These are phyloP conservation scores for Paraurostyla sp. DNA, from an alignment of 73 alveolate genomes.

Conservation along the genomic window DNA sequence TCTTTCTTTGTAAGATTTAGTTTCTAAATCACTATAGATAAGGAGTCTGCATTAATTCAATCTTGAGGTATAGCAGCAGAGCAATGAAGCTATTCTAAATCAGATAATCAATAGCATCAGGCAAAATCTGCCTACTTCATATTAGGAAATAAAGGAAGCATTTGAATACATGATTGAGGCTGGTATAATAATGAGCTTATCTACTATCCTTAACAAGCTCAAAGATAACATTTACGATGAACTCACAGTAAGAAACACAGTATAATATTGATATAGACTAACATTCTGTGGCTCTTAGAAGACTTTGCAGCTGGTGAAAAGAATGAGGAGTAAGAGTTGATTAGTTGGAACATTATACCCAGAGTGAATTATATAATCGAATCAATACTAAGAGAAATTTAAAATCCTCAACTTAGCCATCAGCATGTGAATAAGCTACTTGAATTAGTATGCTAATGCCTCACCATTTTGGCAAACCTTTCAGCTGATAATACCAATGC, in stretches of 20 bases:
- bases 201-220: neutral
- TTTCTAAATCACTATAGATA: neutral
- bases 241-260: neutral
- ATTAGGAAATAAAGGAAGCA: neutral
- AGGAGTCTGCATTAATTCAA: neutral
- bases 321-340: neutral
- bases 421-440: neutral
- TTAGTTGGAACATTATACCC: neutral
- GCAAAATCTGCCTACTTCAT: neutral
- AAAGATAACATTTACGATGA: neutral
- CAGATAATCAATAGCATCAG: neutral
- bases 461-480: neutral
- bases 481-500: neutral
- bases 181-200: neutral
- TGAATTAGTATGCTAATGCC: neutral
- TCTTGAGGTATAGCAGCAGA: neutral
- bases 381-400: neutral
- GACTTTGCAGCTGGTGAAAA: neutral
- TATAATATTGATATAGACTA: neutral
- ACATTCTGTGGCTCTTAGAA: slow-evolving; percentile 10
- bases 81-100: neutral
- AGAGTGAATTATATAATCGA: neutral
- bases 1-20: slow-evolving; percentile 3
- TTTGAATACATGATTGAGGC: neutral
- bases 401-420: neutral